phyloP scores from a whole-genome alignment of 2,329 filamentous ascomycete species.

The Ascochyta clinopodiicola region DNA sequence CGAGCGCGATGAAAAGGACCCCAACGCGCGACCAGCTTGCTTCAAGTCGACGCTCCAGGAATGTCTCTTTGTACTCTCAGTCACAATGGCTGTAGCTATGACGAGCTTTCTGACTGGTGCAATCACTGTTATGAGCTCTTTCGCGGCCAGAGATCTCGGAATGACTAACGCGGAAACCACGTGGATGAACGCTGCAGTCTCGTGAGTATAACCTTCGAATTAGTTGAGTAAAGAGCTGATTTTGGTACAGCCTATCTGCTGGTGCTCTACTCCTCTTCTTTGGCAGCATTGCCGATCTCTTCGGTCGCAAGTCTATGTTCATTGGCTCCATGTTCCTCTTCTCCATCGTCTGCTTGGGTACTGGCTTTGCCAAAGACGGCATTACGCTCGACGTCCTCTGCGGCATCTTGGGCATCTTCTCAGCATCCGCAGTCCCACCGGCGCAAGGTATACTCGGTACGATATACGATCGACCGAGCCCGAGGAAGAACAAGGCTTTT shows the following conservation, averaged over 20 bases:
- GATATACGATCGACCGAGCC: slow-evolving; percentile 66
- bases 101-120: slow-evolving; percentile 65
- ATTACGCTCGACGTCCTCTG: slow-evolving; percentile 68
- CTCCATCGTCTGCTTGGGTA: slow-evolving; percentile 62
- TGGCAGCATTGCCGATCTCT: slow-evolving; percentile 69
- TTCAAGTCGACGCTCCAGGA: slow-evolving; percentile 70
- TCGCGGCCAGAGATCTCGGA: slow-evolving; percentile 63
- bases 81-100: slow-evolving; percentile 71
- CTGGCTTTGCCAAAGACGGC: slow-evolving; percentile 65
- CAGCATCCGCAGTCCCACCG: slow-evolving; percentile 68
- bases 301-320: slow-evolving; percentile 68
- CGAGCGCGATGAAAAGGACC: slow-evolving; percentile 34
- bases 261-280: slow-evolving; percentile 72
- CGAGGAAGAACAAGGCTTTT: slow-evolving; percentile 70
- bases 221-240: neutral
- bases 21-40: slow-evolving; percentile 59
- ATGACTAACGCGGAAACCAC: slow-evolving; percentile 72
- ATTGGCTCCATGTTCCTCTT: slow-evolving; percentile 66
- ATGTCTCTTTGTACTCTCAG: slow-evolving; percentile 68
- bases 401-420: slow-evolving; percentile 63
- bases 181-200: slow-evolving; percentile 70
- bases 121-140: slow-evolving; percentile 67
- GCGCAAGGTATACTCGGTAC: slow-evolving; percentile 69
- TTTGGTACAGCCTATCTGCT: slow-evolving; percentile 59
- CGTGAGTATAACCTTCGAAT: slow-evolving; percentile 48